Evolutionary conservation across 1,139 yeast genomes (phyloP), one percentile per base, ranked within the genome.

Genomic region (Geotrichum citri-aurantii): DNA sequence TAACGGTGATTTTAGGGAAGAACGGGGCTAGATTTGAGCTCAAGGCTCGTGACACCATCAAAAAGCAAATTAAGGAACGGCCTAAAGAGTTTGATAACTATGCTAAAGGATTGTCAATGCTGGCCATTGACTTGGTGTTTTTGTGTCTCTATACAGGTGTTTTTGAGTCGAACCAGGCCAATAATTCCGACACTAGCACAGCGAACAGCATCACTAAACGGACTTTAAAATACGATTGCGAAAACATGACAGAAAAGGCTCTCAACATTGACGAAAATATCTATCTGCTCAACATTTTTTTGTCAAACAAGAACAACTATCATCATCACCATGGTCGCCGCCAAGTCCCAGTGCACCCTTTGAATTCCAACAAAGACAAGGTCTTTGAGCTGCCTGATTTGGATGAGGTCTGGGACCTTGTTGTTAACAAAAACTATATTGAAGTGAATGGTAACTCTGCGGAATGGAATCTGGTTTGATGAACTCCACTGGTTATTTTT

Each of bases 401-500:
- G 11, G 59, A 56, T 14, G 59, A 56, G n/a, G 60, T 72, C 44
- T 67, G 66, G 48, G 74, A 71, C 62, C 64, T 67, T 59, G 66
- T 73, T 46, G 65, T 72, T 49, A 67, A 68, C 12, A 68, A 66
- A 50, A 59, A 59, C 49, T 53, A 71, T 48, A 62, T 68, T 29
- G 75, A 70, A 51, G 63, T 71, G 51, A 69, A 71, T 58, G 75
- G 75, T 14, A 69, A 67, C 26, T 65, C 71, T 1, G 71, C 71
- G 7, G 76, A 73, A 59, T 73, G 76, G 76, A 70, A 70, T 56
- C 59, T 72, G 23, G 65, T 72, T 26, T 75, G 72, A 44, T 63
- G 60, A 48, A n/a, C 17, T n/a, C n/a, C n/a, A n/a, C n/a, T n/a
- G n/a, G n/a, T n/a, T 31, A 11, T 37, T n/a, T 37, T n/a, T 37